A percentile compares a stretch with the other conserved stretches of the same genome.
Conservation (phyloP, 345 rosid genomes). For the Eucalyptus erythrocorys region DNA sequence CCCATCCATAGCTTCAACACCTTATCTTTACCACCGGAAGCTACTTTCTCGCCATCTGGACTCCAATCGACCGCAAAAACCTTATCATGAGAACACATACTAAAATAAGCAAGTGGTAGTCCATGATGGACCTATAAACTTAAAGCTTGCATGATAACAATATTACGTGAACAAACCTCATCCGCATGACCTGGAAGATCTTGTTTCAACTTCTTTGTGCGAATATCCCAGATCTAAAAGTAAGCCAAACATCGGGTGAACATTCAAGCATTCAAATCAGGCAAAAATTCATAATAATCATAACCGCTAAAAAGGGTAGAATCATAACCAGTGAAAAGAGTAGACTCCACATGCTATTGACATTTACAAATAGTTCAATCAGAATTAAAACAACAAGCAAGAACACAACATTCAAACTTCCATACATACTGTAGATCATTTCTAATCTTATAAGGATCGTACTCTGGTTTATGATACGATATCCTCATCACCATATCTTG, state of each 20-base stretch:
- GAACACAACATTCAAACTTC: background rate
- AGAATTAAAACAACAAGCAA: background rate
- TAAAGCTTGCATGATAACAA: background rate
- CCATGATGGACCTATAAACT: background rate
- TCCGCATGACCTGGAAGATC: constrained; percentile 97
- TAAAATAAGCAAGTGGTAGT: background rate
- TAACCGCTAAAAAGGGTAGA: background rate
- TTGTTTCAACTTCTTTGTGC: constrained; percentile 70
- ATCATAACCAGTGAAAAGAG: background rate
- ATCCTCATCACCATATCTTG: background rate
- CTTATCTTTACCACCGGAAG: constrained; percentile 87
- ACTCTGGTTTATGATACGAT: background rate
- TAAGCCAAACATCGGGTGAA: background rate
- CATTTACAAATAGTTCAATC: background rate
- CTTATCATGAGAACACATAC: constrained; percentile 1
- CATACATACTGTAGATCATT: background rate
- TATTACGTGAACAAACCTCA: constrained; percentile 35
- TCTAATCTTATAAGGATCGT: background rate
- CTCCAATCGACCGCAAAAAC: constrained; percentile 98
- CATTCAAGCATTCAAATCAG: background rate
- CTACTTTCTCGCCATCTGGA: constrained; percentile 99
- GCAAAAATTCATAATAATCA: background rate
- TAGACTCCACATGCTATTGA: background rate
- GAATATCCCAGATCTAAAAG: constrained; percentile 74
- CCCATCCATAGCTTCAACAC: constrained; percentile 96